These are phyloP conservation scores for Globisporangium splendens DNA, from an alignment of 352 stramenopile genomes.

Conservation along the genomic window DNA sequence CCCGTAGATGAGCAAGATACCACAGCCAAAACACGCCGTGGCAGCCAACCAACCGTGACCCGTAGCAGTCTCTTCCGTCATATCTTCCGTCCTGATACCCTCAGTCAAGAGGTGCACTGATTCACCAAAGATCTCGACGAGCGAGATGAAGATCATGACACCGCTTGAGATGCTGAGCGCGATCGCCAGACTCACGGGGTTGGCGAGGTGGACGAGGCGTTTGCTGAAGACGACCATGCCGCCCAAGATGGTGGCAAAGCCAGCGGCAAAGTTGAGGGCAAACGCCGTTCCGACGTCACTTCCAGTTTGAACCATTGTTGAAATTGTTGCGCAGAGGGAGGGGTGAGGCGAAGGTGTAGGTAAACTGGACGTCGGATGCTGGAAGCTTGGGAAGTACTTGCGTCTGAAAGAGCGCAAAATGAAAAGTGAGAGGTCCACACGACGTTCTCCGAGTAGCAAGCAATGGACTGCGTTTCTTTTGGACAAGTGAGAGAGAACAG, in stretches of 20 bases:
- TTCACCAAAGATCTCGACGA: slow-evolving; percentile 57
- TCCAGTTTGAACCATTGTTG: slow-evolving; percentile 20
- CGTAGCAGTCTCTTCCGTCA: slow-evolving; percentile 25
- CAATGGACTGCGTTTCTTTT: too few species aligned
- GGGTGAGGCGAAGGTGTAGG: too few species aligned
- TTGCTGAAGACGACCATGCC: slow-evolving; percentile 45
- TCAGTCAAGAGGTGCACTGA: slow-evolving; percentile 29
- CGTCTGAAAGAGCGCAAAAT: too few species aligned
- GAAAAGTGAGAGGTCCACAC: too few species aligned
- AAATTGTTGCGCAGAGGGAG: too few species aligned
- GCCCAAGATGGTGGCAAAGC: slow-evolving; percentile 39
- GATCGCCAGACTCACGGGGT: slow-evolving; percentile 69
- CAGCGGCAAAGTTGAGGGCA: slow-evolving; percentile 32
- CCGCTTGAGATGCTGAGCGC: slow-evolving; percentile 56
- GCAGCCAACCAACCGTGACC: slow-evolving; percentile 71
- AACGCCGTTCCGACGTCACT: slow-evolving; percentile 23
- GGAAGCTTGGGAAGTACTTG: too few species aligned
- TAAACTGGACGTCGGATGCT: too few species aligned
- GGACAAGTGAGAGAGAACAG: too few species aligned
- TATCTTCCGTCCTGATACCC: slow-evolving; percentile 32
- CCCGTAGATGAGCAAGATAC: slow-evolving; percentile 61
- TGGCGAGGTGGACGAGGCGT: slow-evolving; percentile 35
- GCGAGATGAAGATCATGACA: slow-evolving; percentile 80
- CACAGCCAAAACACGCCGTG: slow-evolving; percentile 84
- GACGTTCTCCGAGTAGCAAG: too few species aligned